Percentiles rank a stretch among this genome's conserved stretches.
Conservation (phyloP, 208 protist genomes). For the Phytomonas sp. region DNA sequence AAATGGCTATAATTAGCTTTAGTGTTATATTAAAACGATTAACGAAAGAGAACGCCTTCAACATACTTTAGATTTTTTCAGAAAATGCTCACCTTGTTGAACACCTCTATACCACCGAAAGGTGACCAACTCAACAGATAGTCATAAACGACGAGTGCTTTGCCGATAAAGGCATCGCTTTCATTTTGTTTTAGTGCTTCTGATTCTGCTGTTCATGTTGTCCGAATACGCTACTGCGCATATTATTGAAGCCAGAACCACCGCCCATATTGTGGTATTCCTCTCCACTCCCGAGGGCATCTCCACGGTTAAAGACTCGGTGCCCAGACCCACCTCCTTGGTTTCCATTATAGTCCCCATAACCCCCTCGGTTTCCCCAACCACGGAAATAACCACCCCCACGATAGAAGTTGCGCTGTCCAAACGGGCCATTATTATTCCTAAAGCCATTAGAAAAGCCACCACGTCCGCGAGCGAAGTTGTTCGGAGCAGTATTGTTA, state of each 20-base stretch:
- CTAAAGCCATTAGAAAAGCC: constrained; percentile 24
- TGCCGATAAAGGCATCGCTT: neutral
- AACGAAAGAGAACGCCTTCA: constrained; percentile 5
- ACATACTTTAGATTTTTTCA: neutral
- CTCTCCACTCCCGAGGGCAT: constrained; percentile 10
- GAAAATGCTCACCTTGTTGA: neutral
- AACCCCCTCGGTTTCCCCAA: constrained; percentile 17
- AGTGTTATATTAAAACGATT: neutral
- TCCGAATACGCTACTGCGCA: constrained; percentile 46
- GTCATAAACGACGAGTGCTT: neutral
- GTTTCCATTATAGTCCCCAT: constrained; percentile 19
- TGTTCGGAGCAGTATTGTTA: constrained; percentile 21
- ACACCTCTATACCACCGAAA: neutral
- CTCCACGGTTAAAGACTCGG: constrained; percentile 20
- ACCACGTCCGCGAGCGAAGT: constrained; percentile 37
- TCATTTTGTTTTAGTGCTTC: constrained; percentile 10
- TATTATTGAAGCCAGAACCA: constrained; percentile 16
- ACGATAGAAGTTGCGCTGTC: constrained; percentile 17
- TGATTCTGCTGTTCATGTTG: constrained; percentile 19
- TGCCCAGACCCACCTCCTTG: constrained; percentile 17
- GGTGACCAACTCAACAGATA: neutral
- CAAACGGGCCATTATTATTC: constrained; percentile 24
- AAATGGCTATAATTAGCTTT: neutral
- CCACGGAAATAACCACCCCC: constrained; percentile 17
- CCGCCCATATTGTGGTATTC: constrained; percentile 8